Conservation (phyloP, 352 stramenopile genomes). For the Pythium dissotocum region DNA sequence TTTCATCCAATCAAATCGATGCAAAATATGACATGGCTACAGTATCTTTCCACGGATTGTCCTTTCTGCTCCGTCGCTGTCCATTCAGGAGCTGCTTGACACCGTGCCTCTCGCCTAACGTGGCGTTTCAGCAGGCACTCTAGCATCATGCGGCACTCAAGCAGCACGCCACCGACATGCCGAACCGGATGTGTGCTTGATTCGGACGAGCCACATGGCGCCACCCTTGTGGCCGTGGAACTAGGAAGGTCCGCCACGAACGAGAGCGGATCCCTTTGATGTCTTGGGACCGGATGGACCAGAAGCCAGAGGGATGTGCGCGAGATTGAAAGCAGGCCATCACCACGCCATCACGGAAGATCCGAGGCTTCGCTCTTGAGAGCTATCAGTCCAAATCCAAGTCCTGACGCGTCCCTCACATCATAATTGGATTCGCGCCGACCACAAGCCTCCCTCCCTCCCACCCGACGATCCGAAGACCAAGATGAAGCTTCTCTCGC, state of each 20-base stretch:
- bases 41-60: constrained; percentile 15
- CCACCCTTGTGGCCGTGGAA: neutral
- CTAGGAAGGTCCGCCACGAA: neutral
- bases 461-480: neutral
- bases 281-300: neutral
- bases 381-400: neutral
- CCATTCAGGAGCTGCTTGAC: constrained; percentile 3
- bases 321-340: neutral
- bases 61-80: constrained; percentile 19
- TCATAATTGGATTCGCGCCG: constrained; percentile 9
- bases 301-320: neutral
- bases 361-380: neutral
- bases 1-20: constrained; percentile 1
- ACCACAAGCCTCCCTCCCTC: neutral
- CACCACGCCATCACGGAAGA: constrained; percentile 1
- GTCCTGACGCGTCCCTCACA: constrained; percentile 12
- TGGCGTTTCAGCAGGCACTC: neutral
- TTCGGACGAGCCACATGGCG: constrained; percentile 3
- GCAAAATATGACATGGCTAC: constrained; percentile 13
- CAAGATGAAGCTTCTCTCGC: constrained; percentile 22
- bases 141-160: neutral
- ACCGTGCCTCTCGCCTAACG: neutral
- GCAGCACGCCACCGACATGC: neutral
- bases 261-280: constrained; percentile 6
- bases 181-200: constrained; percentile 8